phyloP scores from a whole-genome alignment of 129 eudicot species.

The Mikania micrantha region DNA sequence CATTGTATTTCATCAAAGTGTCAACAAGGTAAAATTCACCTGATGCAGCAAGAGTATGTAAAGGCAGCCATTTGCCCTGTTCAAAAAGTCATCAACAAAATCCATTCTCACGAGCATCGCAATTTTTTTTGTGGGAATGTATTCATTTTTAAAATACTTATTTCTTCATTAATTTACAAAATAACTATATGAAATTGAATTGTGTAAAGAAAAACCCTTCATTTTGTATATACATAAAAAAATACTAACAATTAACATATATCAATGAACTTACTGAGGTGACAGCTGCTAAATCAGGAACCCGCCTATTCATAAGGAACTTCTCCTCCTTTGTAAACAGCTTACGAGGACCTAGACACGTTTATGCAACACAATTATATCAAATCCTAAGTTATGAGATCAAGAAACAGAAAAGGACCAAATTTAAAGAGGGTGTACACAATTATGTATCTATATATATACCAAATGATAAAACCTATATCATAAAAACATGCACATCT shows the following conservation, averaged over 20 bases:
- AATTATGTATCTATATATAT: background rate
- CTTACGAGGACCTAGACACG: conserved; percentile 63
- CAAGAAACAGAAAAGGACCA: background rate
- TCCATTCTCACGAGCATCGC: background rate
- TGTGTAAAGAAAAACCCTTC: background rate
- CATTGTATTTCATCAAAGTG: conserved; percentile 60
- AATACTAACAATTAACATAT: background rate
- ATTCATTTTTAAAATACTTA: background rate
- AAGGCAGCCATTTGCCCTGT: conserved; percentile 91
- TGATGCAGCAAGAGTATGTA: conserved; percentile 82
- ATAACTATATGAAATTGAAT: background rate
- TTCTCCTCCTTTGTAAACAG: conserved; percentile 88
- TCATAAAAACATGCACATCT: background rate
- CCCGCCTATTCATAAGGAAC: conserved; percentile 62
- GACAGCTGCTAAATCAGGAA: conserved; percentile 72
- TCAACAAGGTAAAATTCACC: conserved; percentile 81
- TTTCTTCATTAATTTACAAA: background rate
- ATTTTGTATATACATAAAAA: background rate
- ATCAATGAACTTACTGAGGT: conserved; percentile 69
- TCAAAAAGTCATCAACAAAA: conserved; percentile 17
- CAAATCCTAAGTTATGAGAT: background rate
- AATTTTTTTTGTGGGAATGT: background rate
- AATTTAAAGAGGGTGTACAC: background rate
- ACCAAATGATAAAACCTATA: background rate
- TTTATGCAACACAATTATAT: background rate